These are phyloP conservation scores for Xenoacremonium recifei DNA, from an alignment of 2,329 filamentous ascomycete species.

Conservation along the genomic window DNA sequence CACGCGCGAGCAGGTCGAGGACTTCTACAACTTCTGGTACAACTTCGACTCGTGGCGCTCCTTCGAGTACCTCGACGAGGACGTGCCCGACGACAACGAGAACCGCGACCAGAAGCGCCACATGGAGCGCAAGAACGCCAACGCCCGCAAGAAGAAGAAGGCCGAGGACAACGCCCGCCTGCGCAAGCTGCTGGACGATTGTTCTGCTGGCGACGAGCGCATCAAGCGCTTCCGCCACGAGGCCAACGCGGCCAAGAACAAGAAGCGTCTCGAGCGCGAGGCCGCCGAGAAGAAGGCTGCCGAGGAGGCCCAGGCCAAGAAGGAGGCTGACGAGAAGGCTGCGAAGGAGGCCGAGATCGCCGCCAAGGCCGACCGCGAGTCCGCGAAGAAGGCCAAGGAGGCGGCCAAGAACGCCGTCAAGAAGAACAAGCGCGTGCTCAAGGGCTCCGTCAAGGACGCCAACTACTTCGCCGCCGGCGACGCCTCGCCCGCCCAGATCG, in stretches of 20 bases:
- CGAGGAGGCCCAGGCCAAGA: constrained; percentile 81
- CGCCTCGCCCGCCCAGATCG: constrained; percentile 72
- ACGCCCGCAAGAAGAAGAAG: constrained; percentile 99
- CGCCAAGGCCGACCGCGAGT: constrained; percentile 80
- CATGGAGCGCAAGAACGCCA: constrained; percentile 97
- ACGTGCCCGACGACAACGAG: constrained; percentile 98
- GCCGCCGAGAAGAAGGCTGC: constrained; percentile 83
- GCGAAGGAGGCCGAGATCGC: constrained; percentile 82
- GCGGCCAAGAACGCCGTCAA: constrained; percentile 98
- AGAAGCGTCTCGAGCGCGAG: constrained; percentile 87
- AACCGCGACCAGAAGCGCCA: constrained; percentile 99
- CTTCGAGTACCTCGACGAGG: constrained; percentile 98
- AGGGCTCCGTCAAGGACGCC: constrained; percentile 90
- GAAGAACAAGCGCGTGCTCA: constrained; percentile 99
- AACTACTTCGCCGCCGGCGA: constrained; percentile 90
- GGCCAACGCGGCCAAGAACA: constrained; percentile 92
- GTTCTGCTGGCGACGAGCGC: constrained; percentile 80
- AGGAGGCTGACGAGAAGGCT: constrained; percentile 77
- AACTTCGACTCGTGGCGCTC: constrained; percentile 98
- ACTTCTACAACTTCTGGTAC: constrained; percentile 99
- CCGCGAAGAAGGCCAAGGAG: constrained; percentile 95
- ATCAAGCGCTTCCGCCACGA: constrained; percentile 97
- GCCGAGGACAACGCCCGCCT: constrained; percentile 92
- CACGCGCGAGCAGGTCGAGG: constrained; percentile 84
- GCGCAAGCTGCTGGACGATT: constrained; percentile 85